These are phyloP conservation scores for Gossypium trilobum DNA, from an alignment of 441 rosid species.

Conservation along the genomic window DNA sequence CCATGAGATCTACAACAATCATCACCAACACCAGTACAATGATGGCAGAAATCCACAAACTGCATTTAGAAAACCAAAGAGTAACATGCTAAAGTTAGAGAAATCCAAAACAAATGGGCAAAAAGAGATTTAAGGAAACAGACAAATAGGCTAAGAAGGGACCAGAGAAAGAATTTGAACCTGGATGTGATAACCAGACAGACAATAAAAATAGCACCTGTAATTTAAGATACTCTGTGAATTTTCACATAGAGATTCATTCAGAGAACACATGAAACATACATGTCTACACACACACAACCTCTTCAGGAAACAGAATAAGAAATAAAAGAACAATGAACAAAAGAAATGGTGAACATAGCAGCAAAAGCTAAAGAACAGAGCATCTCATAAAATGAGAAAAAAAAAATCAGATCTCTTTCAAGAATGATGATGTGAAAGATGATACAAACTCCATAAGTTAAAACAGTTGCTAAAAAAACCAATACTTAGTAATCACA, in stretches of 20 bases:
- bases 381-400: not conserved
- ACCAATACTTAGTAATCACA: not conserved
- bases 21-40: slow-evolving; percentile 66
- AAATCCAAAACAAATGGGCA: not conserved
- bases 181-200: slow-evolving; percentile 58
- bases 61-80: slow-evolving; percentile 27
- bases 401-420: not conserved
- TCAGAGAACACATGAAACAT: not conserved
- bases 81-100: not conserved
- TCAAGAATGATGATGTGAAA: not conserved
- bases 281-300: not conserved
- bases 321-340: not conserved
- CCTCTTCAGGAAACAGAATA: not conserved
- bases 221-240: slow-evolving; percentile 16
- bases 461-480: not conserved
- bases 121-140: not conserved
- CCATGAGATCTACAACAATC: slow-evolving; percentile 86
- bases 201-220: slow-evolving; percentile 64
- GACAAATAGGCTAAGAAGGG: slow-evolving; percentile 12
- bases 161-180: slow-evolving; percentile 30
- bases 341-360: not conserved
- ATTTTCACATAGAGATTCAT: not conserved
- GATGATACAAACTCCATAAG: not conserved
- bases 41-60: slow-evolving; percentile 59
- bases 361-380: not conserved